These are phyloP conservation scores for Trichosporon asahii DNA, from an alignment of 1,284 basidiomycete species.

Conservation along the genomic window DNA sequence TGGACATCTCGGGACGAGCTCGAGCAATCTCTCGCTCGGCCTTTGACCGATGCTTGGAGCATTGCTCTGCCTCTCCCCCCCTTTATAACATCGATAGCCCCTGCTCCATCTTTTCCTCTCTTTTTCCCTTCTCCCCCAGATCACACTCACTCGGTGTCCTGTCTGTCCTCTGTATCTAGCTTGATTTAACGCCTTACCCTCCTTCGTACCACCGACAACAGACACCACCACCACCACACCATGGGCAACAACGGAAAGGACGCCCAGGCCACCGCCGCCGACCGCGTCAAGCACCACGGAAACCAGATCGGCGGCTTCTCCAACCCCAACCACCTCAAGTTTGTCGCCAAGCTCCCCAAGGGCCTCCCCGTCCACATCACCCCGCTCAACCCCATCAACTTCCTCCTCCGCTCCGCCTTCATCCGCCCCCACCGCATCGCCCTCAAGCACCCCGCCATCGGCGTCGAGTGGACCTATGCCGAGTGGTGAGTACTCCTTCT, in stretches of 20 bases:
- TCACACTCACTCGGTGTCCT: background rate
- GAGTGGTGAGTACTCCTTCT: conserved; percentile 23
- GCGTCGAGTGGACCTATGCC: conserved; percentile 24
- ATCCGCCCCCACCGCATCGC: conserved; percentile 23
- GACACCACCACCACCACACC: background rate
- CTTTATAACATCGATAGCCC: background rate
- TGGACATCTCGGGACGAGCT: background rate
- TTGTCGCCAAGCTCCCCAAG: conserved; percentile 11
- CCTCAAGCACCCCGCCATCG: conserved; percentile 24
- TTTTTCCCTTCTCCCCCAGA: background rate
- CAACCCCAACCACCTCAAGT: conserved; percentile 27
- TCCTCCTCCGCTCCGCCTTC: conserved; percentile 24
- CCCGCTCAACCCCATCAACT: conserved; percentile 24
- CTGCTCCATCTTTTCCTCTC: background rate
- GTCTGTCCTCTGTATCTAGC: background rate
- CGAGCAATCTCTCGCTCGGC: too few relatives aligned
- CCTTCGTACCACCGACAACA: background rate
- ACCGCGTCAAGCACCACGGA: conserved; percentile 18
- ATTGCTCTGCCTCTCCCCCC: background rate
- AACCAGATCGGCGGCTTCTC: conserved; percentile 15
- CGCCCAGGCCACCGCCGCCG: conserved; percentile 17
- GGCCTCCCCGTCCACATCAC: conserved; percentile 15
- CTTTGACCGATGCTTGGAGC: background rate
- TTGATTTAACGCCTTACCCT: background rate
- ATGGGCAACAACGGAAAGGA: background rate